Conservation (phyloP, 177 flowering plant genomes). For the Vitis hybrid region DNA sequence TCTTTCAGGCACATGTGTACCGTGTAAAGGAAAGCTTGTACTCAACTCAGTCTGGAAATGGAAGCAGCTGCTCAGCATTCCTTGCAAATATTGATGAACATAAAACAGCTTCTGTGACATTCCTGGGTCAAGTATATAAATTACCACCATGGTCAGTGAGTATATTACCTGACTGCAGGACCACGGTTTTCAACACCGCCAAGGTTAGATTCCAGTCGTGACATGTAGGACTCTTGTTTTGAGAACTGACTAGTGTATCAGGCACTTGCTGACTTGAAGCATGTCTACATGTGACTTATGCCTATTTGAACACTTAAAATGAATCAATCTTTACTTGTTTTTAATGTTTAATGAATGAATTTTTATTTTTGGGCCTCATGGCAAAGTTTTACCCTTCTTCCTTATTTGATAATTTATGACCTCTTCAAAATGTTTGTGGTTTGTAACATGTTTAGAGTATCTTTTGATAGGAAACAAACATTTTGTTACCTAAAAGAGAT, state of each 20-base stretch:
- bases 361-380: neutral
- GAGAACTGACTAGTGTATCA: neutral
- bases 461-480: too few relatives aligned
- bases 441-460: too few relatives aligned
- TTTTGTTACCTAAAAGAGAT: too few relatives aligned
- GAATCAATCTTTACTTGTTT: too few relatives aligned
- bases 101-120: slow-evolving; percentile 50
- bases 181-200: slow-evolving; percentile 81
- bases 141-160: slow-evolving; percentile 98
- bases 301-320: too few relatives aligned
- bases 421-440: too few relatives aligned
- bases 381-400: neutral
- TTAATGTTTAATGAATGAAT: too few relatives aligned
- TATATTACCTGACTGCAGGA: slow-evolving; percentile 82
- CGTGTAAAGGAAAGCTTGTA: slow-evolving; percentile 23
- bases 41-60: slow-evolving; percentile 21
- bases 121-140: slow-evolving; percentile 54
- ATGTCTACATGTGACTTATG: neutral
- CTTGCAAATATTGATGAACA: slow-evolving; percentile 89
- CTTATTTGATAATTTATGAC: too few relatives aligned
- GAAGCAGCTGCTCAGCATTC: slow-evolving; percentile 73
- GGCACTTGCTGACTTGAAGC: neutral
- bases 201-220: slow-evolving; percentile 48
- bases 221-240: neutral
- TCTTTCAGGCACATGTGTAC: slow-evolving; percentile 81